Base-by-base conservation (phyloP, 768 basidiomycete species). In the Cyclocybe aegerita region DNA sequence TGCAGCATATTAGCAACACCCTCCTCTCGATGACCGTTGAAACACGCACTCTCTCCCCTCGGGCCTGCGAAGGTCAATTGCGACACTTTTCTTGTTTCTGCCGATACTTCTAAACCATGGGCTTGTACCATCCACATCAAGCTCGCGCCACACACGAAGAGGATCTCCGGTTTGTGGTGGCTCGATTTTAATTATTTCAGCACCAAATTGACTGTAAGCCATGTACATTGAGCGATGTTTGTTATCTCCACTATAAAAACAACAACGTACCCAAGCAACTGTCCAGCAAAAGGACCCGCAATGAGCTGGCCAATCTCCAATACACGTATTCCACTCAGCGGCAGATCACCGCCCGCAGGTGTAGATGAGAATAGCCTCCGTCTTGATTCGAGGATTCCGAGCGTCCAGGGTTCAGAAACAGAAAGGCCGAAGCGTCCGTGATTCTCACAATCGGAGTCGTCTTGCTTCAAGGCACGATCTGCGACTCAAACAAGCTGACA, bases 231-330 rank as follows among this genome's bases (percentile, higher is more conserved):
- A 45, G 29, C 6, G 93, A 96, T n/a, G n/a, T n/a, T n/a, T n/a
- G n/a, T n/a, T n/a, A n/a, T n/a, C n/a, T n/a, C n/a, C n/a, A n/a
- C n/a, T n/a, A n/a, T n/a, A n/a, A n/a, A 62, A 91, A 94, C 59
- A 98, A 90, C 50, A 98, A 78, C 46, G 47, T 66, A 86, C 86
- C 83, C 84, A 4, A 88, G 78, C 7, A 88, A 70, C 47, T 88
- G 86, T 1, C 85, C 85, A 16, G 82, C 83, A 64, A 88, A 87
- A 1, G 86, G 85, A 8, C 86, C 86, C 1, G 86, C 85, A 50
- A 88, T 84, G 14, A 87, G 70, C 53, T 88, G 85, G 0, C 86
- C 86, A 36, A 88, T 69, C 57, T 88, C 86, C 6, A 87, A 68
- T 6, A 88, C 80, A 7, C 83, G 81, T 33, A 87, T 66, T 6